Base-by-base conservation (phyloP, 345 rosid species). In the Linum usitatissimum region DNA sequence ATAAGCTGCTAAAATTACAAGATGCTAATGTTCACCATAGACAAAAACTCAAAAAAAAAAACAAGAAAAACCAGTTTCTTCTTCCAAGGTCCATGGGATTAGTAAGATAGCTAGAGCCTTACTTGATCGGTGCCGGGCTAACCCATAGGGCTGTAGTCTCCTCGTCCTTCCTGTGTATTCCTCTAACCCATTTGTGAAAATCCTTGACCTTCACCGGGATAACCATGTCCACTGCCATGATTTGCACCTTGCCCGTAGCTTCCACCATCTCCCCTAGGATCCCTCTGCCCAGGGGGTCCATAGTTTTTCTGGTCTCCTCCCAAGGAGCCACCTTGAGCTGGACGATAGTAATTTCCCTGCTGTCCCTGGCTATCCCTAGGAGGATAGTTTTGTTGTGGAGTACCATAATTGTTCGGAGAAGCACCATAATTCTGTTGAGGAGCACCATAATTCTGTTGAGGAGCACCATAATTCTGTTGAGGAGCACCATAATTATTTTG, bases 41-140 rank as follows among this genome's bases (percentile, higher is more conserved):
- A 34, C 5, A 34, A 6, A 31, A 7, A 34, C 8, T 34, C 38
- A 34, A 34, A 34, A 34, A 7, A 18, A 9, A 7, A 28, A 9
- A 18, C 6, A 5, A 55, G 58, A 15, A 19, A 15, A 15, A 4
- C 18, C 21, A 6, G 12, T 18, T 18, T 21, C 30, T 18, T 9
- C 9, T 34, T 34, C 28, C 38, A 34, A 34, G 58, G 21, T 18
- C 21, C 18, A 55, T 15, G 21, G 58, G 3, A 18, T 21, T 6
- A 45, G 51, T 45, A 45, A 45, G 17, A 45, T 10, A 13, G 51
- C 15, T 15, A 45, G 17, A 7, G 40, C 6, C 66, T 65, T 80
- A 86, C 87, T 66, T 75, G 76, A 60, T 77, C 70, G 55, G 66
- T n/a, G 17, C 77, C 75, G 0, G 77, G 60, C 65, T 74, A 84